phyloP scores from a whole-genome alignment of 306 rosid species.

The Luffa acutangula region DNA sequence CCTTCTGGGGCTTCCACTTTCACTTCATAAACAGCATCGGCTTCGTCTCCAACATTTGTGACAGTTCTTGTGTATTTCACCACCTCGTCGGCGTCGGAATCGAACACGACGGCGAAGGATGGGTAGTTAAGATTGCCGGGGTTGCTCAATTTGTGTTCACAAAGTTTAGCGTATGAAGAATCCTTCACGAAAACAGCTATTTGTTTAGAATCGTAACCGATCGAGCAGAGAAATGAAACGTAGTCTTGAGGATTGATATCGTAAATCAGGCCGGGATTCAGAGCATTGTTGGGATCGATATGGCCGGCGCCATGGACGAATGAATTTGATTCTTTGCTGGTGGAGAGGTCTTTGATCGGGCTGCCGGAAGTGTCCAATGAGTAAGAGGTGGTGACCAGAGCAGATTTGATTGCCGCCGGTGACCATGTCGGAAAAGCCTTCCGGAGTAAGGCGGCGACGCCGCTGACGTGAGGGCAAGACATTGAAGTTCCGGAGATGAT shows the following conservation, averaged over 20 bases:
- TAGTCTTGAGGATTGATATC: constrained; percentile 46
- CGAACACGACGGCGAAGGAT: constrained; percentile 52
- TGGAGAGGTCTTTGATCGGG: constrained; percentile 51
- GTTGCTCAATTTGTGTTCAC: constrained; percentile 24
- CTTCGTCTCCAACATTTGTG: constrained; percentile 53
- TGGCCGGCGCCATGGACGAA: constrained; percentile 87
- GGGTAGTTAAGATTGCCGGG: constrained; percentile 91
- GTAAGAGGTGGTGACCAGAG: constrained; percentile 71
- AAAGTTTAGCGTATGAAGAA: constrained; percentile 28
- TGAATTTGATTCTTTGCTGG: constrained; percentile 52
- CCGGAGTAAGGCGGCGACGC: constrained; percentile 71
- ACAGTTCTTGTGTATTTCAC: constrained; percentile 56
- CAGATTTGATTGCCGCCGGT: constrained; percentile 75
- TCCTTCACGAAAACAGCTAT: constrained; percentile 49
- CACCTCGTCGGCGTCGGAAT: constrained; percentile 8
- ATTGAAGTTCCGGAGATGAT: constrained; percentile 93
- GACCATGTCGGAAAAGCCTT: constrained; percentile 68
- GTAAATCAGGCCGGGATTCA: constrained; percentile 70
- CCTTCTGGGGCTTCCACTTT: constrained; percentile 49
- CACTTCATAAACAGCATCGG: constrained; percentile 57
- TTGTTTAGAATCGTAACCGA: constrained; percentile 44
- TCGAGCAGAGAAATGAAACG: constrained; percentile 67
- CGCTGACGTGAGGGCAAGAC: constrained; percentile 91
- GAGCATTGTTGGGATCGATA: constrained; percentile 81
- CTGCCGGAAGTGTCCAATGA: constrained; percentile 54